These are phyloP conservation scores for Coemansia sp. DNA, from an alignment of 192 early-diverging fungal genomes.

Conservation along the genomic window DNA sequence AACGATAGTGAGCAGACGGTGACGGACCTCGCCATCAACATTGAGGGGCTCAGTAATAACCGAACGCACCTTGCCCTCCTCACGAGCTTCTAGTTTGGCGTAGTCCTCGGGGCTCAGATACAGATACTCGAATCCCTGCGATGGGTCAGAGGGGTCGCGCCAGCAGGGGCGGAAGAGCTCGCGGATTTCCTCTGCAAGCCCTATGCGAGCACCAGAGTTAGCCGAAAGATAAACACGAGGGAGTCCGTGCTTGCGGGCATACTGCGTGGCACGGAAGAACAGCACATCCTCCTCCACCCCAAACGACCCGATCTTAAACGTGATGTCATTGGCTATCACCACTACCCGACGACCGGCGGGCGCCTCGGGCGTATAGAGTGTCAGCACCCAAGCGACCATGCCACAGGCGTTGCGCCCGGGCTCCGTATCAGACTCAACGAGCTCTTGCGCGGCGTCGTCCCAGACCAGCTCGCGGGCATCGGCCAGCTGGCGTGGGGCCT, in stretches of 20 bases:
- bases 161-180: slow-evolving; percentile 84
- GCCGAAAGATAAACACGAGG: slow-evolving; percentile 96
- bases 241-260: slow-evolving; percentile 78
- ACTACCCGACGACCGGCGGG: slow-evolving; percentile 84
- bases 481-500: slow-evolving; percentile 63
- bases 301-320: slow-evolving; percentile 95
- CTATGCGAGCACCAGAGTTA: slow-evolving; percentile 98
- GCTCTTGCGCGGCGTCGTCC: slow-evolving; percentile 67
- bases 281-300: slow-evolving; percentile 89
- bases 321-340: slow-evolving; percentile 98
- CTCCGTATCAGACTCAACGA: slow-evolving; percentile 75
- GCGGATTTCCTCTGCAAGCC: slow-evolving; percentile 90
- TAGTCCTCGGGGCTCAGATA: slow-evolving; percentile 80
- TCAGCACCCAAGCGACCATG: slow-evolving; percentile 95
- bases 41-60: slow-evolving; percentile 71
- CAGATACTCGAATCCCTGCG: slow-evolving; percentile 90
- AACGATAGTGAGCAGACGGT: slow-evolving; percentile 85
- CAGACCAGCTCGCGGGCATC: slow-evolving; percentile 84
- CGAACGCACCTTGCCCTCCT: slow-evolving; percentile 61
- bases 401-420: slow-evolving; percentile 89
- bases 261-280: slow-evolving; percentile 90
- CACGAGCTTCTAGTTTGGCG: slow-evolving; percentile 57
- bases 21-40: slow-evolving; percentile 70
- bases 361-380: slow-evolving; percentile 88
- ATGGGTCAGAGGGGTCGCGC: slow-evolving; percentile 76